Conservation (phyloP, 2,329 filamentous ascomycete genomes). For the Aspergillus sp. region DNA sequence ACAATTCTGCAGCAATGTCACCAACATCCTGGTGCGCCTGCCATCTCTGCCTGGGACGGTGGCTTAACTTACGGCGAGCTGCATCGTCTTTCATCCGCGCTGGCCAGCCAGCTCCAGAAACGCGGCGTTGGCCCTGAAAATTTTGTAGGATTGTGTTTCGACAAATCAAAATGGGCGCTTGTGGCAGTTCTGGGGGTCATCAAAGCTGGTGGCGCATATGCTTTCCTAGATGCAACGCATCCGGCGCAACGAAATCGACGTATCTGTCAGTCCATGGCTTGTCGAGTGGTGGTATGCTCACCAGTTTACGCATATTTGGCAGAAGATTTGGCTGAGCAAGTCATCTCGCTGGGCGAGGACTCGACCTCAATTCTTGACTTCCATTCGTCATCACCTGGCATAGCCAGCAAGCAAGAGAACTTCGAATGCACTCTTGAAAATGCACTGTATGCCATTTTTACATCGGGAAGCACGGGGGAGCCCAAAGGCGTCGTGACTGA, state of each 20-base stretch:
- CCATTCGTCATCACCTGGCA: too few species aligned
- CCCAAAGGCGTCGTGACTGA: slow-evolving; percentile 36
- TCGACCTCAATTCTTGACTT: slow-evolving; percentile 1
- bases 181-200: neutral
- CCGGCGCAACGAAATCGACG: too few species aligned
- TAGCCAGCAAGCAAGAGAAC: too few species aligned
- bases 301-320: neutral
- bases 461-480: slow-evolving; percentile 36
- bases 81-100: too few species aligned
- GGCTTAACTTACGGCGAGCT: too few species aligned
- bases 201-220: neutral
- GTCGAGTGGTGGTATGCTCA: too few species aligned
- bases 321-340: neutral
- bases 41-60: too few species aligned
- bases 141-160: neutral
- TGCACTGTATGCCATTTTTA: slow-evolving; percentile 32
- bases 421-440: neutral
- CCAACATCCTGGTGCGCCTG: too few species aligned
- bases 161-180: neutral
- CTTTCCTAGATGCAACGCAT: neutral
- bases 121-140: neutral
- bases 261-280: too few species aligned
- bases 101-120: too few species aligned
- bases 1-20: too few species aligned
- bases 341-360: neutral